Conservation (phyloP, 2,329 filamentous ascomycete species). For the Malbranchea zuffiana region DNA sequence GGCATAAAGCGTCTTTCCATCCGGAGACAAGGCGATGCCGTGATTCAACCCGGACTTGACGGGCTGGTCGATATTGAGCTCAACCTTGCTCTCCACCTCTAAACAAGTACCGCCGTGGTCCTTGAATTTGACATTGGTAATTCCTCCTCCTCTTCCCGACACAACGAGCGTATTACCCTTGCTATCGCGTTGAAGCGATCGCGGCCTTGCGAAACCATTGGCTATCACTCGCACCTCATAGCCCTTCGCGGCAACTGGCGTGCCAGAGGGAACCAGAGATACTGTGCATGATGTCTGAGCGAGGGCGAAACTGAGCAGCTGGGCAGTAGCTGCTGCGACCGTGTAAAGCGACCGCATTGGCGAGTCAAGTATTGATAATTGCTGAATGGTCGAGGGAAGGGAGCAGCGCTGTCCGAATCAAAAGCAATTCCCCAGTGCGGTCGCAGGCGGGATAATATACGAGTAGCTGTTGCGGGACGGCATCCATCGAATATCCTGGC, state of each 20-base stretch:
- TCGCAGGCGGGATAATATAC: no score
- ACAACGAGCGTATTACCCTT: conserved; percentile 39
- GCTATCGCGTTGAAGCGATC: conserved; percentile 39
- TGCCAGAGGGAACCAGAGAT: conserved; percentile 5
- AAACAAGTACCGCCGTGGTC: conserved; percentile 20
- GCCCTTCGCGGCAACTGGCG: conserved; percentile 8
- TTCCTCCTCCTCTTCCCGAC: conserved; percentile 31
- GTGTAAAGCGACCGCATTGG: conserved; percentile 7
- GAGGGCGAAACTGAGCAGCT: neutral
- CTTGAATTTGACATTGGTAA: conserved; percentile 30
- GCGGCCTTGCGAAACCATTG: conserved; percentile 22
- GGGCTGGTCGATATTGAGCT: conserved; percentile 5
- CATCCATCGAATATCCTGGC: no score
- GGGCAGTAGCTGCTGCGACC: conserved; percentile 1
- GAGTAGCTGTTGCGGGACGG: no score
- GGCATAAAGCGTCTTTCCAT: conserved; percentile 42
- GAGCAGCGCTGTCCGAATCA: no score
- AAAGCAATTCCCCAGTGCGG: no score
- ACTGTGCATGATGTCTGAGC: conserved; percentile 7
- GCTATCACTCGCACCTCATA: conserved; percentile 7
- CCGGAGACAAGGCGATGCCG: conserved; percentile 40
- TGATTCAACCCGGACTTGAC: conserved; percentile 32
- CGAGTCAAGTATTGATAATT: no score
- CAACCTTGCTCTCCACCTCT: conserved; percentile 3
- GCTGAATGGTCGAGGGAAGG: no score